Percentiles rank a stretch among this genome's conserved stretches.
Evolutionary conservation across 176 grass and related monocot species (phyloP).

Genomic region (Poa annua): DNA sequence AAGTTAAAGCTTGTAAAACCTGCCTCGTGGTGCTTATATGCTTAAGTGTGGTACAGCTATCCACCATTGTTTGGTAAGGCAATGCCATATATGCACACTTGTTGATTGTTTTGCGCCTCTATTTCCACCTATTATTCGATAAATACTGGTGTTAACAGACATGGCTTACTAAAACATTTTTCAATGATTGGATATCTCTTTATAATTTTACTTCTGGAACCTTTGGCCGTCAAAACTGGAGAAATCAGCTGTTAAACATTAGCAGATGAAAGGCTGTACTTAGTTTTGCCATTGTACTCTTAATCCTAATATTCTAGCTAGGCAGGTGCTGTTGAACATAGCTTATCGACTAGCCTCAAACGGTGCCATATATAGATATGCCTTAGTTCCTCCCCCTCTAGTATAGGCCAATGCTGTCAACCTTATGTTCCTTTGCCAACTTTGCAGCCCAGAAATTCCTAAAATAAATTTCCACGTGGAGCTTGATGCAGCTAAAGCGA

Average conservation of each 20-base stretch:
- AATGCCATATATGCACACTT: background rate
- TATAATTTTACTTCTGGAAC: slow-evolving; percentile 1
- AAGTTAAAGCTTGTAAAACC: background rate
- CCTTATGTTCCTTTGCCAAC: slow-evolving; percentile 32
- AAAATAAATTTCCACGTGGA: slow-evolving; percentile 82
- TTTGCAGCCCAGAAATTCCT: slow-evolving; percentile 80
- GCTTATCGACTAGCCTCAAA: background rate
- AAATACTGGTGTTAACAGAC: background rate
- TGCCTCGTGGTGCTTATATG: background rate
- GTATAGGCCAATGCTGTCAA: slow-evolving; percentile 8
- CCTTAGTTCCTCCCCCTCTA: slow-evolving; percentile 26
- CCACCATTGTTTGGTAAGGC: background rate
- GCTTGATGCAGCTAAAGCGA: slow-evolving; percentile 89
- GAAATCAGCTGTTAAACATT: slow-evolving; percentile 24
- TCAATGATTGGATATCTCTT: background rate
- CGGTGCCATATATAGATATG: background rate
- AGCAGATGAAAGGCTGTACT: background rate
- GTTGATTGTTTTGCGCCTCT: background rate
- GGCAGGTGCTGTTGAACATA: slow-evolving; percentile 25
- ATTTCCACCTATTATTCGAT: background rate
- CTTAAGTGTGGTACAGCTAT: background rate
- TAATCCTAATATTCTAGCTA: background rate
- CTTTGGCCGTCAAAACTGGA: background rate
- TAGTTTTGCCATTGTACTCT: slow-evolving; percentile 17
- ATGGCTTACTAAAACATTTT: background rate